These are phyloP conservation scores for Inga laurina DNA, from an alignment of 306 rosid genomes.

Conservation along the genomic window DNA sequence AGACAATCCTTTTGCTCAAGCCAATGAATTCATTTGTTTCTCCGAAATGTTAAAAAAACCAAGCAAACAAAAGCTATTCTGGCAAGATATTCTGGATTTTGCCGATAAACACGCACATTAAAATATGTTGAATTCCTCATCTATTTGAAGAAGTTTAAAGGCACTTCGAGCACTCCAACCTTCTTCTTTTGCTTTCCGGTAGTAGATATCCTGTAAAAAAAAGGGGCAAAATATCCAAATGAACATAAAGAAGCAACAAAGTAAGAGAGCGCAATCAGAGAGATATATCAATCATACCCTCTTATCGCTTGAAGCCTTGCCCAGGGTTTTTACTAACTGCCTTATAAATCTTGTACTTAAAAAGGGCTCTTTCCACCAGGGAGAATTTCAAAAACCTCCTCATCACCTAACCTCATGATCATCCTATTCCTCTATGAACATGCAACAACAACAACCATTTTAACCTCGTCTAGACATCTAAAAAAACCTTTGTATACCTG, in stretches of 20 bases:
- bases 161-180: slow-evolving; percentile 99
- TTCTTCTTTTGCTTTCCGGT: slow-evolving; percentile 96
- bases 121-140: slow-evolving; percentile 90
- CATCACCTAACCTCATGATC: no score
- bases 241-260: slow-evolving; percentile 14
- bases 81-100: neutral
- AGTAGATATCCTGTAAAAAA: slow-evolving; percentile 74
- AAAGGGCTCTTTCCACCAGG: neutral
- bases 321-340: slow-evolving; percentile 48
- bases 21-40: neutral
- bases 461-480: no score
- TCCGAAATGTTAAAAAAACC: neutral
- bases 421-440: no score
- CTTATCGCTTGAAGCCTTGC: slow-evolving; percentile 96
- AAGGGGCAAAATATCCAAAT: neutral
- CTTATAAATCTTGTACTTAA: neutral
- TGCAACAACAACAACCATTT: no score
- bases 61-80: neutral
- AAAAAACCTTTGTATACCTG: no score
- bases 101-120: slow-evolving; percentile 49
- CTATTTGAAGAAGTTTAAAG: slow-evolving; percentile 93
- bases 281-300: slow-evolving; percentile 51
- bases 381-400: no score
- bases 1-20: neutral
- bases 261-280: neutral